Base-by-base conservation (phyloP, 129 eudicot genomes). In the Heracleum sosnowskyi region DNA sequence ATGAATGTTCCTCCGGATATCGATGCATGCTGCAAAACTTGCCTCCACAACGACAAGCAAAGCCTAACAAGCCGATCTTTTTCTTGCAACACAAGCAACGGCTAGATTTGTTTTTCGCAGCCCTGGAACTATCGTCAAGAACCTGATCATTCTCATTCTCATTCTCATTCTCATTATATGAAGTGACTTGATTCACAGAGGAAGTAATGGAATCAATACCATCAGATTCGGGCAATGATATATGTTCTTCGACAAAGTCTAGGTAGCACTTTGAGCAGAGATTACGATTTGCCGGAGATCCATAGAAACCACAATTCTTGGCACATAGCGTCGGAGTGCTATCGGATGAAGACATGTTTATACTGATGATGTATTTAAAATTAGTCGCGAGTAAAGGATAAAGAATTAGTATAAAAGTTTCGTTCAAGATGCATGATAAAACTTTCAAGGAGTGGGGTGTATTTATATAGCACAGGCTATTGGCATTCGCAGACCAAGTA, bases 241-340 rank as follows among this genome's bases (percentile, higher is more conserved):
- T 10, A 10, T 2, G 16, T 60, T 60, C 3, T n/a, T 60, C 11
- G 1, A 57, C 12, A 57, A n/a, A n/a, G 64, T 57, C 31, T 57
- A 0, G 68, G 68, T n/a, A 90, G 47, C 97, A 92, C 84, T 90
- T 90, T 24, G 97, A 92, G 82, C 97, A 92, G 4, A 92, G 75
- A 39, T 89, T 83, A 81, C 72, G 84, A 45, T 89, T 90, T 42
- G 84, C 82, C 55, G 97, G 79, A 45, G 91, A n/a, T 46, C 96
- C 97, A 81, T 86, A 92, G 75, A 92, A 90, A n/a, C 96, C 96
- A 83, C 96, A 90, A 17, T 93, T 91, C 83, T 90, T 92, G 51
- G 87, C 91, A 83, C 97, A 92, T 0, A 76, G 84, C 28, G 11
- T 24, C 63, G 29, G 33, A n/a, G 34, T 60, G 33, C 33, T 26